Evolutionary conservation across 1,284 basidiomycete species (phyloP), one percentile per base, ranked within the genome.

Genomic region (Pascua sp.): DNA sequence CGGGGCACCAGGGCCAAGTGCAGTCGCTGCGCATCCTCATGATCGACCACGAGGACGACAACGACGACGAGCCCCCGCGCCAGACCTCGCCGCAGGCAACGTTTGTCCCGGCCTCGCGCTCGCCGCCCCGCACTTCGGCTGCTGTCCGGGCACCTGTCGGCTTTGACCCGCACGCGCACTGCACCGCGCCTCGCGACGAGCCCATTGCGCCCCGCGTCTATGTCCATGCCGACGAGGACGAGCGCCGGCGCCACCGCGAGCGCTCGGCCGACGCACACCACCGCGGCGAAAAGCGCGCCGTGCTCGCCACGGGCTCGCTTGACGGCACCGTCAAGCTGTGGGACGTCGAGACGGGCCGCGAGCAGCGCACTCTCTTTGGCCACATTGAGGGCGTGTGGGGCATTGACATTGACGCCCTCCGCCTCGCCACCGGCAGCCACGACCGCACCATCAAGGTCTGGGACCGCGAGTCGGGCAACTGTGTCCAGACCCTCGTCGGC

Each of bases 291-390:
- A 77, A 76, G 67, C 69, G 75, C 56, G 87, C 91, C 3, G 79
- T 95, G 13, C 82, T 98, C 54, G 85, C 96, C 57, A 91, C 91
- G 0, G 94, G 93, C 8, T 89, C 88, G 66, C 81, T 98, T 61
- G 95, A 98, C 75, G 98, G 98, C 72, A 98, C 93, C 13, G 87
- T 98, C 78, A 93, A 92, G 76, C 71, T 95, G 15, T 99, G 96
- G 96, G 93, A 98, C 70, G 86, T 98, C 44, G 90, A 95, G 64
- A 86, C 86, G 1, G 91, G 89, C 32, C 85, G 87, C 65, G 84
- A 87, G 47, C 80, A 85, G 49, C 82, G 85, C 66, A 98, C 96
- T 39, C 82, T 96, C 57, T 99, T 99, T 73, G 96, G 95, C 12
- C 75, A 76, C 73, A 91, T 93, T 63, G 92, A 96, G 71, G 96